Conservation (phyloP, 768 basidiomycete genomes). For the Steccherinum ochraceum region DNA sequence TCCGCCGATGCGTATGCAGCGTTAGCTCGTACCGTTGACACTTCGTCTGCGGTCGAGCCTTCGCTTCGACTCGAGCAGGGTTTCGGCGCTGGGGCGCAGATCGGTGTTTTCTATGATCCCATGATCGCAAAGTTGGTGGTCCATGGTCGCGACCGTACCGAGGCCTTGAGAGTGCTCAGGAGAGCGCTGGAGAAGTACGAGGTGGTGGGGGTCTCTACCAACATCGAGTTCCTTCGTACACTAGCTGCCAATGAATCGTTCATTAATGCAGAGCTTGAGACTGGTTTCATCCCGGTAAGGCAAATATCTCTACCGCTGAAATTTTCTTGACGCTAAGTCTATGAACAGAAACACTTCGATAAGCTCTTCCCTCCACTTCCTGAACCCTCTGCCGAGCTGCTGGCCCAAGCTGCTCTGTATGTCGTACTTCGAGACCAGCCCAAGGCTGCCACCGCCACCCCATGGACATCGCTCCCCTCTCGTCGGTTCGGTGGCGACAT, state of each 20-base stretch:
- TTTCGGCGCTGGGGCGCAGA: conserved; percentile 71
- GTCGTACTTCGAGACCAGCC: conserved; percentile 59
- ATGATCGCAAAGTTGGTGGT: conserved; percentile 92
- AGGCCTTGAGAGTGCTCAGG: conserved; percentile 75
- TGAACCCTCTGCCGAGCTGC: conserved; percentile 51
- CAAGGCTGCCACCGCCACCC: conserved; percentile 22
- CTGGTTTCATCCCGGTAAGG: conserved; percentile 81
- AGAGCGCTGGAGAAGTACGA: conserved; percentile 83
- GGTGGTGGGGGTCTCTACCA: conserved; percentile 88
- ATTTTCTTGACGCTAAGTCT: not conserved
- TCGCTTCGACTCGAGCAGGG: conserved; percentile 87
- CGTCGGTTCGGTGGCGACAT: conserved; percentile 75
- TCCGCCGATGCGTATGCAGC: not conserved
- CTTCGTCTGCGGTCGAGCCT: conserved; percentile 34
- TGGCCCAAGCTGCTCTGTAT: conserved; percentile 79
- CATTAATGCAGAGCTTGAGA: conserved; percentile 76
- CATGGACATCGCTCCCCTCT: conserved; percentile 67
- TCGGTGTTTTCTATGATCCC: conserved; percentile 87
- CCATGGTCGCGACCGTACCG: conserved; percentile 76
- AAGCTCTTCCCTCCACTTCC: conserved; percentile 70
- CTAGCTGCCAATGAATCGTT: conserved; percentile 78
- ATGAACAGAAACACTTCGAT: conserved; percentile 66
- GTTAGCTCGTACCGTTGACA: conserved; percentile 14
- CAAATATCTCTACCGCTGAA: conserved; percentile 1
- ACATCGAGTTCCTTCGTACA: conserved; percentile 79